A percentile compares a stretch with the other conserved stretches of the same genome.
phyloP scores from a whole-genome alignment of 208 protist genomes.

The Trypanosoma platydactyli region DNA sequence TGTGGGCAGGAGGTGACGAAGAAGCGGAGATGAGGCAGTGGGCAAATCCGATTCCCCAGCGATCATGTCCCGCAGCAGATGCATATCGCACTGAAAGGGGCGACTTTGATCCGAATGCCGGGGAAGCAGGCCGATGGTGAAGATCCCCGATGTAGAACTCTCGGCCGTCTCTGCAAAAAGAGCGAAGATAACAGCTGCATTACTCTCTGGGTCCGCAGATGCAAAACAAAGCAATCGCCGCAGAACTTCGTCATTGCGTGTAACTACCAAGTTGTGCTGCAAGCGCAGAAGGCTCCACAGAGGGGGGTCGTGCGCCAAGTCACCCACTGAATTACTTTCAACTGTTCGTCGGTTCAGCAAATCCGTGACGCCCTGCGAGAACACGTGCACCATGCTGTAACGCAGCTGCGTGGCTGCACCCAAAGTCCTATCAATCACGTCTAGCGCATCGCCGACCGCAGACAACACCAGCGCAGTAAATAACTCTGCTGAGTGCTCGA shows the following conservation, averaged over 20 bases:
- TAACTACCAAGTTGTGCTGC: constrained; percentile 18
- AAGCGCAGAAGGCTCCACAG: background rate
- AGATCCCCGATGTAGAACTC: background rate
- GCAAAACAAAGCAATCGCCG: background rate
- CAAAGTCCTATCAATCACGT: background rate
- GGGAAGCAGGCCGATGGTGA: constrained; percentile 29
- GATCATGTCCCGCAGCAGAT: constrained; percentile 16
- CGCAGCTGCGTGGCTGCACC: background rate
- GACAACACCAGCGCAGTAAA: constrained; percentile 28
- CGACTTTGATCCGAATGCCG: constrained; percentile 8
- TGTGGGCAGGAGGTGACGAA: constrained; percentile 9
- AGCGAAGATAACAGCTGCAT: constrained; percentile 23
- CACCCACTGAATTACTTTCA: constrained; percentile 11
- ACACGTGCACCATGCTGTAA: constrained; percentile 37
- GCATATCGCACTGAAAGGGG: constrained; percentile 16
- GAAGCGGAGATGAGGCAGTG: constrained; percentile 2
- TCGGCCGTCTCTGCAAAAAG: constrained; percentile 1
- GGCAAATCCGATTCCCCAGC: background rate
- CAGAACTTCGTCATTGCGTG: constrained; percentile 11
- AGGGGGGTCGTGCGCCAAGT: background rate
- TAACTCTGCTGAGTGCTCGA: constrained; percentile 14
- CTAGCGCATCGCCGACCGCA: constrained; percentile 18
- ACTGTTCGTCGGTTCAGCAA: constrained; percentile 23
- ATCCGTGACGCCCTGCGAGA: constrained; percentile 44
- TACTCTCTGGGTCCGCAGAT: background rate